Evolutionary conservation across 768 basidiomycete species (phyloP).

Genomic region (Harrya chromipes): DNA sequence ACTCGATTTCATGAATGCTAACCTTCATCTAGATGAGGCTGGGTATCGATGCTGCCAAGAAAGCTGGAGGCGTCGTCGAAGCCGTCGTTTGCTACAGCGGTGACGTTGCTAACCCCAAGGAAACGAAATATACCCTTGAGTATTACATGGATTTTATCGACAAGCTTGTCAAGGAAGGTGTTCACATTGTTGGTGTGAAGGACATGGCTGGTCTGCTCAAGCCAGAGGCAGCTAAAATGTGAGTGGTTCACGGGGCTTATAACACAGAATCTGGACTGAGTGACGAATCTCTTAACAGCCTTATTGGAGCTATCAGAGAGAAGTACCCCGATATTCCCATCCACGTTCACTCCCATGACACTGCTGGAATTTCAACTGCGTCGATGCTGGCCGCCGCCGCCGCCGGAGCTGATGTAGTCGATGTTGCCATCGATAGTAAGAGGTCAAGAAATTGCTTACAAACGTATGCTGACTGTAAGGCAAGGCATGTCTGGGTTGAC

Average conservation of each 20-base stretch:
- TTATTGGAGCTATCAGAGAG: conserved; percentile 92
- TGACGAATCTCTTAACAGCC: conserved; percentile 41
- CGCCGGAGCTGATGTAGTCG: conserved; percentile 97
- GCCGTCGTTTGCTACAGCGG: conserved; percentile 98
- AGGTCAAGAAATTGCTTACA: conserved; percentile 5
- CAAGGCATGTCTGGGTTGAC: conserved; percentile 97
- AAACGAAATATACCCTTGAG: conserved; percentile 94
- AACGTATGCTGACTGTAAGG: conserved; percentile 7
- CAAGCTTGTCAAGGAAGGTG: conserved; percentile 89
- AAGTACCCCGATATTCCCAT: conserved; percentile 97
- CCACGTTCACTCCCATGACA: conserved; percentile 99
- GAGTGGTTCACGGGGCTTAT: conserved; percentile 26
- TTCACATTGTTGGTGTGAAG: conserved; percentile 96
- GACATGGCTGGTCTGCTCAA: conserved; percentile 98
- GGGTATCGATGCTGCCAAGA: conserved; percentile 99
- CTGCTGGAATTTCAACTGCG: conserved; percentile 96
- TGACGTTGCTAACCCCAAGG: conserved; percentile 91
- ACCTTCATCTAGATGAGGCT: conserved; percentile 73
- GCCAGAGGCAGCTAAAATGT: conserved; percentile 91
- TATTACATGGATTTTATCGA: conserved; percentile 97
- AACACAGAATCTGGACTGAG: conserved; percentile 2
- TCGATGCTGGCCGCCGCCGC: conserved; percentile 95
- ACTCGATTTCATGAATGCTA: conserved; percentile 4
- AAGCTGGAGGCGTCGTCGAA: conserved; percentile 97
- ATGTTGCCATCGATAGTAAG: conserved; percentile 97